Evolutionary conservation across 768 basidiomycete species (phyloP), one percentile per base, ranked within the genome.

Genomic region (Imleria badia): DNA sequence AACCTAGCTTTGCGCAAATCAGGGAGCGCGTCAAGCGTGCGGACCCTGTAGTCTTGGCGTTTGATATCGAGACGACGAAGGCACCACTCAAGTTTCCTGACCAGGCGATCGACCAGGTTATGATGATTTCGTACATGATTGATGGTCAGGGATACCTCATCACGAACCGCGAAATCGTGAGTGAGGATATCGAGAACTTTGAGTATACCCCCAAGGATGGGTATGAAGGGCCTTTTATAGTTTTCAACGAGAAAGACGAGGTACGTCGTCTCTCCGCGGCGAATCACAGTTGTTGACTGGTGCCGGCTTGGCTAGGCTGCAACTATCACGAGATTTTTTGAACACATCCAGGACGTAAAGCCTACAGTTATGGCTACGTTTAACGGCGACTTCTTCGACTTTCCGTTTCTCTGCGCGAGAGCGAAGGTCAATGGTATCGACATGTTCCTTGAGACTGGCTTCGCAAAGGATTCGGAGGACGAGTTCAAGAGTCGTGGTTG

Each of bases 111-210:
- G 97, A 98, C 75, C 95, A 98, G 69, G 94, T 99, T 64, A 99
- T 99, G 96, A 99, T 99, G 97, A 98, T 99, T 59, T 99, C 97
- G 41, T 99, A 98, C 73, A 98, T 99, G 95, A 78, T 99, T 17
- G 97, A 99, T 68, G 96, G 94, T 0, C 92, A 95, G 70, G 97
- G 97, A 0, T 99, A 90, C 67, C 82, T 99, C 57, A 98, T 99
- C 72, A 97, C 94, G 20, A 98, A 98, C 65, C 82, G 97, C 40
- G 97, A 99, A 60, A 98, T 98, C 47, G 93, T 98, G 54, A 86
- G 89, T 56, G 95, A 98, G 67, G 93, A 98, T 66, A 98, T 99
- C 57, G 94, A 97, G 40, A 91, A 99, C 69, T 98, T 99, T 65
- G 97, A 98, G 69, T 98, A 98, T 68, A 98, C 97, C 0, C 97